Percentiles rank a stretch among this genome's conserved stretches.
Evolutionary conservation across 345 rosid species (phyloP).

Genomic region (Linum usitatissimum): DNA sequence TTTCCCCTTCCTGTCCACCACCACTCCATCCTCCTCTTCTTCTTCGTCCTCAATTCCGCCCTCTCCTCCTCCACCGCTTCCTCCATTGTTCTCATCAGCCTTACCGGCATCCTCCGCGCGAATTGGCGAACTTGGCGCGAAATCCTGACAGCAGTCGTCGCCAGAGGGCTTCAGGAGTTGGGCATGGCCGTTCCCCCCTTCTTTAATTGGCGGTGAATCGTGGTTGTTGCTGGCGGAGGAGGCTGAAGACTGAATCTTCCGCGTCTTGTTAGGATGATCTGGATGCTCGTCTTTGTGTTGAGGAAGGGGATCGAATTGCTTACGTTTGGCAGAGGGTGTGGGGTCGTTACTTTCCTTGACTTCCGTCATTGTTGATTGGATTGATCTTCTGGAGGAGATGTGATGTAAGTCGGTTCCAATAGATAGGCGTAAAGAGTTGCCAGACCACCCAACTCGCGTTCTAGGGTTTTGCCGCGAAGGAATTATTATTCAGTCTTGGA

Average conservation of each 20-base stretch:
- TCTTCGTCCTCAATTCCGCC: constrained; percentile 20
- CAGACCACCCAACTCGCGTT: not conserved
- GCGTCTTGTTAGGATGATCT: not conserved
- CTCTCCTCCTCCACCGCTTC: constrained; percentile 10
- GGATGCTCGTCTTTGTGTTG: not conserved
- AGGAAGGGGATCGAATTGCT: not conserved
- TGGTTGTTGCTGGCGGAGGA: not conserved
- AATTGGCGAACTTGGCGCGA: not conserved
- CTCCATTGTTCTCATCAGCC: not conserved
- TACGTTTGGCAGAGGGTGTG: not conserved
- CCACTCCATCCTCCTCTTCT: constrained; percentile 23
- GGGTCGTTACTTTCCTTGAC: not conserved
- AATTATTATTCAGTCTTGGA: not conserved
- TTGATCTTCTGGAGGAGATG: not conserved
- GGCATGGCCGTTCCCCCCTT: not conserved
- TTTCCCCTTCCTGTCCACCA: constrained; percentile 25
- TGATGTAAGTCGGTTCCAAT: not conserved
- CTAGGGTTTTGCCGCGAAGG: not conserved
- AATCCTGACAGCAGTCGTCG: not conserved
- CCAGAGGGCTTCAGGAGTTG: not conserved
- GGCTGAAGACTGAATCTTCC: not conserved
- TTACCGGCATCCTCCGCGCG: constrained; percentile 5
- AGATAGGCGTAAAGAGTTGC: not conserved
- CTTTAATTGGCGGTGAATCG: not conserved
- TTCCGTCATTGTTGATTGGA: not conserved